Percentiles rank a stretch among this genome's conserved stretches.
These are phyloP conservation scores for Clavariopsis aquatica DNA, from an alignment of 495 filamentous ascomycete genomes.

Conservation along the genomic window DNA sequence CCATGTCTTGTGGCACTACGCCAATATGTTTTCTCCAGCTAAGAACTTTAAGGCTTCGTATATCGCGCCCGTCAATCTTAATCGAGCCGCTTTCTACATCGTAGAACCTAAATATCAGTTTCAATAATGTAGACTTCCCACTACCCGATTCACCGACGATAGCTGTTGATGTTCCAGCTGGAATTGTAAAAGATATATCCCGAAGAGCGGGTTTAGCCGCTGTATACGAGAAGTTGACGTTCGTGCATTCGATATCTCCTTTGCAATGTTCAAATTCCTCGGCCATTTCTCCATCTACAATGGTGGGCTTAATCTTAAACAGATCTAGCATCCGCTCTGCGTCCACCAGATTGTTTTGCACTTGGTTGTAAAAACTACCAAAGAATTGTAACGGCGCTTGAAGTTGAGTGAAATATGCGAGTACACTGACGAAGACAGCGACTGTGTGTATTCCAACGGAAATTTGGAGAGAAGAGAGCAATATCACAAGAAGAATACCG, in stretches of 20 bases:
- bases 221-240: constrained; percentile 35
- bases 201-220: constrained; percentile 13
- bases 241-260: constrained; percentile 22
- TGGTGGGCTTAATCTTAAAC: constrained; percentile 11
- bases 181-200: constrained; percentile 23
- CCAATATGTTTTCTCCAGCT: constrained; percentile 69
- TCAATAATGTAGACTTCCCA: constrained; percentile 37
- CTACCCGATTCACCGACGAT: constrained; percentile 38
- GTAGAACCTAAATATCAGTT: constrained; percentile 39
- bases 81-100: constrained; percentile 27
- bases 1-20: constrained; percentile 82
- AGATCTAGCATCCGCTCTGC: constrained; percentile 20
- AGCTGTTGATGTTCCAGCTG: constrained; percentile 31
- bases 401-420: constrained; percentile 17
- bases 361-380: constrained; percentile 25
- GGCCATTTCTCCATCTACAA: constrained; percentile 4
- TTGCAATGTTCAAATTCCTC: neutral
- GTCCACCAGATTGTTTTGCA: constrained; percentile 25
- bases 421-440: constrained; percentile 12
- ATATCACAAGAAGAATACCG: constrained; percentile 5
- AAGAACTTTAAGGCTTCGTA: constrained; percentile 8
- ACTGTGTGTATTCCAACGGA: constrained; percentile 5
- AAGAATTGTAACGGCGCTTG: constrained; percentile 24
- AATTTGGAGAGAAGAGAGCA: constrained; percentile 6
- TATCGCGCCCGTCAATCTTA: constrained; percentile 23